A percentile compares a stretch with the other conserved stretches of the same genome.
These are phyloP conservation scores for Triticum monococcum DNA, from an alignment of 176 grass and related monocot genomes.

Conservation along the genomic window DNA sequence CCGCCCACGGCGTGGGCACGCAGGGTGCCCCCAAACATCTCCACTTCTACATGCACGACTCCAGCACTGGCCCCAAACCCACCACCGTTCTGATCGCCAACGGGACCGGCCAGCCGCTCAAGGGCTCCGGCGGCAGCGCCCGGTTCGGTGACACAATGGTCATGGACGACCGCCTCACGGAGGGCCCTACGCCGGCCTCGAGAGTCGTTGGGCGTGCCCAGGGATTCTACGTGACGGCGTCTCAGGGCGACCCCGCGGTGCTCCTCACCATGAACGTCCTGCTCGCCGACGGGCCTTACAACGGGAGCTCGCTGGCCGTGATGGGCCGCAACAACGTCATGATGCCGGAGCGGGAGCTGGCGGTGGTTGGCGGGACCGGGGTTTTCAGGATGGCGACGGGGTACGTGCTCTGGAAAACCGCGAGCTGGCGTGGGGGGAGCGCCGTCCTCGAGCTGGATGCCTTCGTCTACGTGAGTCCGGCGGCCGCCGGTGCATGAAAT, in stretches of 20 bases:
- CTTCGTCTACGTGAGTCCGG: neutral
- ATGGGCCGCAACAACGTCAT: neutral
- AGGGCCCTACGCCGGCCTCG: neutral
- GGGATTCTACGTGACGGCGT: neutral
- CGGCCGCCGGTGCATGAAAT: neutral
- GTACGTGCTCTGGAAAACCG: neutral
- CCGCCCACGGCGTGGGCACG: too few species aligned
- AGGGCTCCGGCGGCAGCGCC: neutral
- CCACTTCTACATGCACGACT: too few species aligned
- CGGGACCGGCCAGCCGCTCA: too few species aligned
- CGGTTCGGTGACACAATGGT: neutral
- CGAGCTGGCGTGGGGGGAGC: neutral
- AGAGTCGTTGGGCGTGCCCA: neutral
- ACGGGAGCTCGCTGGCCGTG: neutral
- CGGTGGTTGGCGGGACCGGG: neutral
- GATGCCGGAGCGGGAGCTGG: neutral
- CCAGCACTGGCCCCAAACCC: too few species aligned
- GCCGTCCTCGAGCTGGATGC: neutral
- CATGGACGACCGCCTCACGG: neutral
- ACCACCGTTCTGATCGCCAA: too few species aligned
- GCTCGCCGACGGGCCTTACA: neutral
- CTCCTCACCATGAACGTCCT: neutral
- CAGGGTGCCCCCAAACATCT: too few species aligned
- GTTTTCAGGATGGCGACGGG: neutral
- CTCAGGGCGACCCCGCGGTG: neutral